Percentiles rank a stretch among this genome's conserved stretches.
Conservation (phyloP, 1,139 yeast species). For the Hansenula lynferdii region DNA sequence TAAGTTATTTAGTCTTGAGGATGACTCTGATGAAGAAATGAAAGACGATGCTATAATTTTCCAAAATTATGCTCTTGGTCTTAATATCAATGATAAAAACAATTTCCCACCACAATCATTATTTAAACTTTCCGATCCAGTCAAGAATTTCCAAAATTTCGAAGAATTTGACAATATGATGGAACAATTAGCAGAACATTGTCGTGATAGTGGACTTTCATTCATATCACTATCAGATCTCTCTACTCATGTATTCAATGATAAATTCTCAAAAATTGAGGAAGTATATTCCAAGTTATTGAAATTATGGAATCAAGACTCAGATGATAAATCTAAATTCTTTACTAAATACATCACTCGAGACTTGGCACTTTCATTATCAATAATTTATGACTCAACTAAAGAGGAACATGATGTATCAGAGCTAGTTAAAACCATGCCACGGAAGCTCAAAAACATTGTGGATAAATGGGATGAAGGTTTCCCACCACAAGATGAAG, state of each 20-base stretch:
- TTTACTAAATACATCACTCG: conserved; percentile 7
- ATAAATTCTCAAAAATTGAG: not conserved
- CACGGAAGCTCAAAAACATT: conserved; percentile 7
- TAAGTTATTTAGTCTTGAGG: not conserved
- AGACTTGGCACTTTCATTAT: conserved; percentile 10
- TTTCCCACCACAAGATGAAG: conserved; percentile 5
- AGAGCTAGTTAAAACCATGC: conserved; percentile 2
- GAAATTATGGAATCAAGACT: conserved; percentile 6
- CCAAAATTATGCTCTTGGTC: conserved; percentile 12
- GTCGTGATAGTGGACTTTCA: conserved; percentile 26
- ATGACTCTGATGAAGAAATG: not conserved
- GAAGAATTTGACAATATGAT: conserved; percentile 48
- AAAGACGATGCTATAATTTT: conserved; percentile 7
- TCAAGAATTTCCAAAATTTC: conserved; percentile 27
- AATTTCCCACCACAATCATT: conserved; percentile 22
- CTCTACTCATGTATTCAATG: conserved; percentile 2
- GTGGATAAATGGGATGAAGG: conserved; percentile 18
- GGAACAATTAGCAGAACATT: conserved; percentile 38
- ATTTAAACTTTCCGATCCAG: conserved; percentile 17
- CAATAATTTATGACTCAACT: conserved; percentile 7
- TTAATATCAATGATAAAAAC: conserved; percentile 8
- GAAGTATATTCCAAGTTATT: not conserved
- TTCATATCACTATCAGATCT: conserved; percentile 9
- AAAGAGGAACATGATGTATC: conserved; percentile 7
- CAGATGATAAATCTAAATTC: not conserved